Evolutionary conservation across 2,329 filamentous ascomycete species (phyloP), one percentile per base, ranked within the genome.

Genomic region (Claviceps humidiphila): DNA sequence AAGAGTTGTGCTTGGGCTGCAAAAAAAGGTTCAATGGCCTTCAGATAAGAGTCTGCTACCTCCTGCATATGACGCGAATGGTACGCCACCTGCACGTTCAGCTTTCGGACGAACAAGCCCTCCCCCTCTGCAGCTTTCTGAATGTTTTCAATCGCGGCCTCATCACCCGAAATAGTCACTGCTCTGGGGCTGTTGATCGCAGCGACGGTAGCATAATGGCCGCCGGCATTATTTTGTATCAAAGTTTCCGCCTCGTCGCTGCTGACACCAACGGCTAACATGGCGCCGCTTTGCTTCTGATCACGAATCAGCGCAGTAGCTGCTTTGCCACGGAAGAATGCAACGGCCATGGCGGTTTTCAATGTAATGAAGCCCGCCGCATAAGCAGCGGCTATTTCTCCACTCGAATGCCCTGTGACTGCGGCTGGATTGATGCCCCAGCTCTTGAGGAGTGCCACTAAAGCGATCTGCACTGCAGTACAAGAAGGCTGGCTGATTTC

Each of bases 401-500:
- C 66, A 38, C 60, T 63, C 2, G 63, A 66, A 47, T 68, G 66
- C 0, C 66, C 64, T 2, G 59, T 56, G 2, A 64, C 63, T 9
- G 55, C 54, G 7, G 53, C 26, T 5, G 64, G 63, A 5, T 38
- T 47, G 8, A 68, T 51, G 7, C 57, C 58, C 55, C 62, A 66
- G 22, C 56, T 52, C 26, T 53, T 53, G 47, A 67, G 58, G 0
- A 70, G 55, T n/a, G 61, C 56, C 0, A 69, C 58, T 1, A 71
- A 53, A 24, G 56, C 68, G n/a, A 72, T 53, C 52, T 71, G 70
- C 5, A 71, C 34, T 1, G 65, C 64, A 13, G 68, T 70, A 50
- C 66, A 71, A 2, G 64, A 50, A 8, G 69, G 63, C 50, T 71
- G 67, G 1, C 54, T 55, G 43, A 59, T 55, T 42, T 55, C 54